These are phyloP conservation scores for Myriosclerotinia curreyana DNA, from an alignment of 2,329 filamentous ascomycete species.

Conservation along the genomic window DNA sequence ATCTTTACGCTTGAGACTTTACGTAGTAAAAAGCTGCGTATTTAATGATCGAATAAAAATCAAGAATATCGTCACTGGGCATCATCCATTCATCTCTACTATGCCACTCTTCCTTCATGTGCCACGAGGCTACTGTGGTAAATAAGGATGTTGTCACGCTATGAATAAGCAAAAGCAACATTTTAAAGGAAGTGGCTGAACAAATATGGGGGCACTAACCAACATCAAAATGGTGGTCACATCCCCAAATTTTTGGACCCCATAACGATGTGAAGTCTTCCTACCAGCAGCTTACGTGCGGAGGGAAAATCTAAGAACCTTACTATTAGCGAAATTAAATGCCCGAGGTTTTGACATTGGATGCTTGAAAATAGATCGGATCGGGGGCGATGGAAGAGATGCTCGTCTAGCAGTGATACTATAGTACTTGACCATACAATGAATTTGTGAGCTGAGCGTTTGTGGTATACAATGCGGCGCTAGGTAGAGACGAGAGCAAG, in stretches of 20 bases:
- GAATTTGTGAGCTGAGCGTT: background rate
- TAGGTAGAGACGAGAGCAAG: background rate
- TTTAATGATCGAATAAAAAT: background rate
- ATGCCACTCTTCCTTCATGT: constrained; percentile 14
- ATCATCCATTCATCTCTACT: background rate
- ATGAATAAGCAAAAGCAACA: constrained; percentile 11
- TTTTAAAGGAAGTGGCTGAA: constrained; percentile 9
- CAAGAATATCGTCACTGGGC: background rate
- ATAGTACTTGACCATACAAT: background rate
- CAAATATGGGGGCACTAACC: background rate
- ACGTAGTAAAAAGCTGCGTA: background rate
- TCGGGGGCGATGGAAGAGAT: constrained; percentile 3
- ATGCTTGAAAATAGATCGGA: background rate
- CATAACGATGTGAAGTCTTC: background rate
- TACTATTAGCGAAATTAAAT: constrained; percentile 3
- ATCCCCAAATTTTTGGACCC: background rate
- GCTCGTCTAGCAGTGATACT: background rate
- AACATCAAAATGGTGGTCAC: background rate
- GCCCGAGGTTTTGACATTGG: constrained; percentile 5
- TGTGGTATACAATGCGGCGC: background rate
- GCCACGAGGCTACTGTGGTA: background rate
- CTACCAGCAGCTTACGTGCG: background rate
- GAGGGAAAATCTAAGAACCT: constrained; percentile 6
- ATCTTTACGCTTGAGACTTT: background rate
- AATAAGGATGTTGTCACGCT: constrained; percentile 2